Conservation (phyloP, 495 filamentous ascomycete species). For the Chlorociboria aeruginascens region DNA sequence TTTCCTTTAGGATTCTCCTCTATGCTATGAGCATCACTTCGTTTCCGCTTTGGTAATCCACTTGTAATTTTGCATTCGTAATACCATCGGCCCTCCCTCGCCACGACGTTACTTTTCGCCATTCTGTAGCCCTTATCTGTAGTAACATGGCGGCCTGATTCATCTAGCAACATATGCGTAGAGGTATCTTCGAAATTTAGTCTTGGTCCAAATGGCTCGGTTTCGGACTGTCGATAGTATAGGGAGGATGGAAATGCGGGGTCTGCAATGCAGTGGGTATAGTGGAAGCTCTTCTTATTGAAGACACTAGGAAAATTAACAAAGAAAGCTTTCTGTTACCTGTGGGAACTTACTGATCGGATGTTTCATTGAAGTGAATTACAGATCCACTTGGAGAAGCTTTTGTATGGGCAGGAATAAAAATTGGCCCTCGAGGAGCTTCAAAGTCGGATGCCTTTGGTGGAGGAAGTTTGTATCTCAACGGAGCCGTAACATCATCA, state of each 20-base stretch:
- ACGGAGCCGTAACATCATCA: constrained; percentile 25
- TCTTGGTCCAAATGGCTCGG: constrained; percentile 64
- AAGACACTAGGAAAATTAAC: constrained; percentile 44
- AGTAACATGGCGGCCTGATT: constrained; percentile 46
- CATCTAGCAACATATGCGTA: constrained; percentile 58
- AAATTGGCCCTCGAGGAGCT: constrained; percentile 40
- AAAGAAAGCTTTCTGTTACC: not conserved
- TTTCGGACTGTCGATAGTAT: constrained; percentile 82
- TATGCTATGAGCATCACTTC: constrained; percentile 4
- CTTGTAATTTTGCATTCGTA: constrained; percentile 85
- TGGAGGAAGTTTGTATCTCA: constrained; percentile 45
- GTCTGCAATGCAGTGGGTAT: constrained; percentile 84
- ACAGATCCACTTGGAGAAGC: constrained; percentile 30
- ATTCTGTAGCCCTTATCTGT: constrained; percentile 75
- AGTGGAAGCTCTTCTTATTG: constrained; percentile 86
- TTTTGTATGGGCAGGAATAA: constrained; percentile 36
- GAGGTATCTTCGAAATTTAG: constrained; percentile 90
- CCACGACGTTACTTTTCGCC: constrained; percentile 80
- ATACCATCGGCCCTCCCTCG: constrained; percentile 84
- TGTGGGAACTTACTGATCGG: constrained; percentile 44
- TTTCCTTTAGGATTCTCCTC: constrained; percentile 44
- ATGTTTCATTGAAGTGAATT: constrained; percentile 47
- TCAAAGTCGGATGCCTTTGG: constrained; percentile 49
- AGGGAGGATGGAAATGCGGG: constrained; percentile 73
- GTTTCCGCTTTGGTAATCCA: constrained; percentile 32